Base-by-base conservation (phyloP, 2,329 filamentous ascomycete species). In the Dothidotthia symphoricarpi region DNA sequence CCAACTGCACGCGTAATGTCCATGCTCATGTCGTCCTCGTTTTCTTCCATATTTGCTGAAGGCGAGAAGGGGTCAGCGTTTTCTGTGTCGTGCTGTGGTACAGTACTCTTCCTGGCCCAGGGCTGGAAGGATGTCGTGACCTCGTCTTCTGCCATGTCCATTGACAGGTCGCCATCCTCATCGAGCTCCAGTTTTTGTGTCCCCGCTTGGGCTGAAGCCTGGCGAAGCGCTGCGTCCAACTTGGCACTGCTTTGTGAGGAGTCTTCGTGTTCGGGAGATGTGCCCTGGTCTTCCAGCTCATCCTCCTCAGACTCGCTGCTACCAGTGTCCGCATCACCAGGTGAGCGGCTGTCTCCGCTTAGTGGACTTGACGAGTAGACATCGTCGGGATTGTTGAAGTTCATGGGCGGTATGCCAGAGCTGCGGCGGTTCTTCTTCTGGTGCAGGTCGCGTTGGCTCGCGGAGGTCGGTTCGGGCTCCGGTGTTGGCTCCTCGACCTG, bases 1-100 rank as follows among this genome's bases (percentile, higher is more conserved):
- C 91, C 91, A 36, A 95, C 74, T 7, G 81, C 87, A 37, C 80
- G 81, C 2, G 91, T 96, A 6, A 96, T 87, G 54, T 97, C 91
- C 91, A 97, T 96, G 15, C 88, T 93, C 75, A 94, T 83, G 26
- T 90, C 87, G 47, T 76, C 70, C 10, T 73, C 72, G 10, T 76
- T 43, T 11, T 45, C 49, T 10, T 73, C 72, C 9, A 76, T 43
- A 12, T 45, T 48, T 4, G 69, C 61, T n/a, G 68, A 67, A 15
- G 69, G 67, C 9, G 70, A 72, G 47, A 75, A 76, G 3, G 71
- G 72, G 41, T 74, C 71, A 5, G 70, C 56, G 26, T 75, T 75
- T 45, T 78, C 74, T 45, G 78, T 74, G 30, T 76, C 72, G 29
- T 64, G 50, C 31, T 58, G 51, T 42, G 45, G 55, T 38, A 41